A percentile compares a stretch with the other conserved stretches of the same genome.
Conservation (phyloP, 148 eudicot species). For the Vaccinium macrocarpon region DNA sequence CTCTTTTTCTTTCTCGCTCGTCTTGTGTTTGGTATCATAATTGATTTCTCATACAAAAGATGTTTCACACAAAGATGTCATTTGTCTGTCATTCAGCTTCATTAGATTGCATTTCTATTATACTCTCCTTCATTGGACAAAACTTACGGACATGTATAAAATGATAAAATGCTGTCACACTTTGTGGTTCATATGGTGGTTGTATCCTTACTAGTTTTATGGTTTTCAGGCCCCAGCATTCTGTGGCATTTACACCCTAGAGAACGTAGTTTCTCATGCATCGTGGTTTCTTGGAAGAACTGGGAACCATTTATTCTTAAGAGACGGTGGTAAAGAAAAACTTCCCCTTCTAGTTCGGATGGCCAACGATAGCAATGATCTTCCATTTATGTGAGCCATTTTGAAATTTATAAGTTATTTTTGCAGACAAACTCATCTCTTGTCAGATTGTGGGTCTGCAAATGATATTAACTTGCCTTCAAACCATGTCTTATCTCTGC, state of each 20-base stretch:
- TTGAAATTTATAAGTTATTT: background rate
- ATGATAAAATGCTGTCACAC: background rate
- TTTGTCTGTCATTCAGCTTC: background rate
- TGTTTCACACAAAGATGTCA: background rate
- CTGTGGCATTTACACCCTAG: constrained; percentile 64
- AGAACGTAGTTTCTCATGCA: constrained; percentile 51
- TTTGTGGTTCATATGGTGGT: background rate
- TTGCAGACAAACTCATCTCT: background rate
- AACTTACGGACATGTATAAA: background rate
- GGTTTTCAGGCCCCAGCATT: constrained; percentile 64
- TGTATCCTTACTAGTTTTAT: background rate
- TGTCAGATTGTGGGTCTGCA: background rate
- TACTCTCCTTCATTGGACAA: background rate
- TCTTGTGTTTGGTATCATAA: background rate
- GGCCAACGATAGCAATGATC: constrained; percentile 61
- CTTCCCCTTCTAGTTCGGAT: constrained; percentile 80
- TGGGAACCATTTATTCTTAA: constrained; percentile 73
- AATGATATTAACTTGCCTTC: constrained; percentile 3
- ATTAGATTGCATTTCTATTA: too few relatives aligned
- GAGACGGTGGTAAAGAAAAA: constrained; percentile 57
- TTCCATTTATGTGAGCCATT: constrained; percentile 69
- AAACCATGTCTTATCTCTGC: constrained; percentile 22
- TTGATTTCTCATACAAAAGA: background rate
- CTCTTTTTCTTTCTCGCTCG: background rate
- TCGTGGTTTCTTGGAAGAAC: constrained; percentile 76